Evolutionary conservation across 139 green algal species (phyloP), one percentile per base, ranked within the genome.

Genomic region (Coelastrella sp.): DNA sequence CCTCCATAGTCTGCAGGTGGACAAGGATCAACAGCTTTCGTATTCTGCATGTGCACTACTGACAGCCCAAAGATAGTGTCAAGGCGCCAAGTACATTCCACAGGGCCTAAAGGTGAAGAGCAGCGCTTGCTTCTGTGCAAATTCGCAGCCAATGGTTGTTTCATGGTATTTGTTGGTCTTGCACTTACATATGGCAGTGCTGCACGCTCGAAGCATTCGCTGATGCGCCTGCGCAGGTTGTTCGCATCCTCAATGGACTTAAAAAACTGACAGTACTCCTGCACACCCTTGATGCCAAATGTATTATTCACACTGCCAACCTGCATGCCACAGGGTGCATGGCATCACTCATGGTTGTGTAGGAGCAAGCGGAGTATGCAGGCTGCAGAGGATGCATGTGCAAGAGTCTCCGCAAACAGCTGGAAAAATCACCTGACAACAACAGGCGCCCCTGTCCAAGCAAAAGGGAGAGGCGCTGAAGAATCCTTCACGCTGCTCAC

Each of bases 151-250:
- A 7, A 7, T 6, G 12, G 63, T 12, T 6, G 12, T 15, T 4
- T 70, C 12, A 14, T 70, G 63, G 7, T 70, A 9, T 70, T 9
- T 70, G 63, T 9, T 76, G 68, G 15, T 27, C 10, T n/a, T n/a
- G 49, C 20, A 65, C 86, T 84, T 65, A 90, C 86, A 25, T 76
- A 91, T 8, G 97, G 97, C 85, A 99, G 95, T 19, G 97, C 91
- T 8, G 97, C 97, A 19, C 97, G 93, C 94, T 99, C 97, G 90
- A 99, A 99, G 93, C 96, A 97, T 93, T 98, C 96, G 14, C 92
- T 95, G 19, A 99, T 92, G 49, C 95, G 94, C 9, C 92, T 88
- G 60, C 97, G 92, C 85, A 99, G 94, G 20, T 78, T 84, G 70
- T 91, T 92, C 4, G 97, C 97, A 70, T 99, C 97, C 89, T 97